Evolutionary conservation across 345 rosid genomes (phyloP).

Genomic region (Hevea brasiliensis): DNA sequence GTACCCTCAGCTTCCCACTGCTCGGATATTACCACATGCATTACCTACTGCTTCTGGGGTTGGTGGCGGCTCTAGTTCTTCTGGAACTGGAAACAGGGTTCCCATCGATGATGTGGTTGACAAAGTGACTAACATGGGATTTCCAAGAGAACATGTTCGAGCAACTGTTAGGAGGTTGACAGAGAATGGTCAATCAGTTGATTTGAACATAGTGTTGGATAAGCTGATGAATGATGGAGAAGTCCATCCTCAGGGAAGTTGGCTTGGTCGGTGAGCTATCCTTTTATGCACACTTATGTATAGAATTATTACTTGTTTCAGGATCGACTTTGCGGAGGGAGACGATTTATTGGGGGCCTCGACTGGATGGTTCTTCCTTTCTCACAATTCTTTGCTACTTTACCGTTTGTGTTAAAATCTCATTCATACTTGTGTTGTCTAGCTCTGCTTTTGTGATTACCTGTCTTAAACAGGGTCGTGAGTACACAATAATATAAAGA

Average conservation of each 20-base stretch:
- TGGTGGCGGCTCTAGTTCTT: slow-evolving; percentile 55
- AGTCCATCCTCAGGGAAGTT: slow-evolving; percentile 56
- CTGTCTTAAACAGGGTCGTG: not conserved
- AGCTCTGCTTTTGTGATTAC: slow-evolving; percentile 8
- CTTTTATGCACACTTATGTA: slow-evolving; percentile 23
- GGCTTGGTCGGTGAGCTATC: slow-evolving; percentile 64
- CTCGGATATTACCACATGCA: slow-evolving; percentile 55
- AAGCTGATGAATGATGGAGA: slow-evolving; percentile 60
- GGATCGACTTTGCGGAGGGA: slow-evolving; percentile 3
- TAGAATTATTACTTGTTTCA: slow-evolving; percentile 19
- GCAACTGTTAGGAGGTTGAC: slow-evolving; percentile 77
- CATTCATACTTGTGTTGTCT: slow-evolving; percentile 8
- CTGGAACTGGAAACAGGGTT: slow-evolving; percentile 70
- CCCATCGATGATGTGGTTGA: slow-evolving; percentile 65
- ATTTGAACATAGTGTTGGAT: slow-evolving; percentile 82
- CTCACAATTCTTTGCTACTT: not conserved
- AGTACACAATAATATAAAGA: not conserved
- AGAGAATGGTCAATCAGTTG: slow-evolving; percentile 80
- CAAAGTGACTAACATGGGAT: slow-evolving; percentile 53
- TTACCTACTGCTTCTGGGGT: slow-evolving; percentile 64
- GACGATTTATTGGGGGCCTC: slow-evolving; percentile 5
- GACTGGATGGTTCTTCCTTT: slow-evolving; percentile 1
- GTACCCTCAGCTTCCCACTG: slow-evolving; percentile 46
- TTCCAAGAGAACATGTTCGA: slow-evolving; percentile 79
- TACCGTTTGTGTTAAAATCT: slow-evolving; percentile 5